A percentile compares a stretch with the other conserved stretches of the same genome.
Conservation (phyloP, 1,284 basidiomycete species). For the Xerocomus amazonicus region DNA sequence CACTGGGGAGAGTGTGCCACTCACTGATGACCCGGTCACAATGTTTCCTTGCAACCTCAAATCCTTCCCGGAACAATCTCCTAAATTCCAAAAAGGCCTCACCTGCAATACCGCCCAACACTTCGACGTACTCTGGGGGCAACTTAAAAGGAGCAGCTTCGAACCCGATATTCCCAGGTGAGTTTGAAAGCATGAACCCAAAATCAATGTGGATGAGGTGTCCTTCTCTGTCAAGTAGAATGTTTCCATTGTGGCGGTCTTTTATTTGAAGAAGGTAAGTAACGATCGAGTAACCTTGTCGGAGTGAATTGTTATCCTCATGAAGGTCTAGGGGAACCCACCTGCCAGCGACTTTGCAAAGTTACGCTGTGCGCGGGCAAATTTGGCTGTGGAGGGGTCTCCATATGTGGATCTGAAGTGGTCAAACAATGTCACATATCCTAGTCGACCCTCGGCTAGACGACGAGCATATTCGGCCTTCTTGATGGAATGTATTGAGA, state of each 20-base stretch:
- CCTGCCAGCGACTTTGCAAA: conserved; percentile 95
- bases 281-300: conserved; percentile 85
- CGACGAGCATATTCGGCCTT: conserved; percentile 95
- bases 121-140: conserved; percentile 92
- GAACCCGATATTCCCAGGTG: conserved; percentile 96
- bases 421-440: conserved; percentile 84
- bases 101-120: conserved; percentile 85
- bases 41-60: conserved; percentile 92
- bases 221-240: conserved; percentile 92
- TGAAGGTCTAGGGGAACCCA: conserved; percentile 26
- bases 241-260: conserved; percentile 98
- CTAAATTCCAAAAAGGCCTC: conserved; percentile 84
- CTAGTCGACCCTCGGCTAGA: conserved; percentile 74
- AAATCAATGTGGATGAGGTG: conserved; percentile 97
- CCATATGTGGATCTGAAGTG: conserved; percentile 90
- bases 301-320: background rate
- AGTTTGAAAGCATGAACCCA: conserved; percentile 97
- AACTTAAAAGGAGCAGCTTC: conserved; percentile 99
- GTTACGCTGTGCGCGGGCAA: conserved; percentile 80
- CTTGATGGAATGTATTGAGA: conserved; percentile 99
- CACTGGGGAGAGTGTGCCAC: conserved; percentile 31
- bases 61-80: conserved; percentile 87
- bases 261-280: conserved; percentile 98
- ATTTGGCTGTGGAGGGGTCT: conserved; percentile 82
- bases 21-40: conserved; percentile 94